Evolutionary conservation across 2,329 filamentous ascomycete genomes (phyloP), one percentile per base, ranked within the genome.

Genomic region (Clonostachys rosea): DNA sequence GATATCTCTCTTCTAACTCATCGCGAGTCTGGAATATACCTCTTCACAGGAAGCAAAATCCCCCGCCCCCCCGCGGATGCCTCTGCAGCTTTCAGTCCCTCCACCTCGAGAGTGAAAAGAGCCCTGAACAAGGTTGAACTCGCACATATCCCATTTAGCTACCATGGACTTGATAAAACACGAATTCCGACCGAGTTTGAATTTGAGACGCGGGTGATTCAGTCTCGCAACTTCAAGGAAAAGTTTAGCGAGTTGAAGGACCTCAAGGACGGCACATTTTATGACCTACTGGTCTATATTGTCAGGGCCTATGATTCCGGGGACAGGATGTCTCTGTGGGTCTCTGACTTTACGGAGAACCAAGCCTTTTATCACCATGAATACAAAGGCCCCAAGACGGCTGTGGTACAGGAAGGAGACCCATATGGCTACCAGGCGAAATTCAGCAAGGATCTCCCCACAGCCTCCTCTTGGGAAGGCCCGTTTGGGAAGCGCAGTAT

Each of bases 281-380:
- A 77, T 56, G 82, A 96, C 59, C 60, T 95, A 2, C 70, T 89
- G 16, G 90, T 79, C 2, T 78, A 91, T 58, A 80, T 95, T 3
- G 76, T 91, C 42, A 71, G 63, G 42, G 76, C 77, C 0, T 73
- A 63, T 40, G 66, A 72, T 33, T 17, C 55, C 7, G 59, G 60
- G 18, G 73, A 76, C 24, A 77, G 66, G 48, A 65, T 79, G 12
- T 79, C 81, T 6, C 53, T 96, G 0, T 91, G 91, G 71, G 69
- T 95, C 16, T 87, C 88, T 0, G 91, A 96, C 64, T 96, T 91
- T 62, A 95, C 90, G 0, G 68, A 79, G 44, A 89, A 96, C 57
- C 58, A 71, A 0, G 50, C 58, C 1, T 83, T 96, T 49, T 84
- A 76, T 53, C 65, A 82, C 35, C 81, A 55, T 47, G 59, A 61